Base-by-base conservation (phyloP, 345 rosid species). In the Arabidopsis suecica region DNA sequence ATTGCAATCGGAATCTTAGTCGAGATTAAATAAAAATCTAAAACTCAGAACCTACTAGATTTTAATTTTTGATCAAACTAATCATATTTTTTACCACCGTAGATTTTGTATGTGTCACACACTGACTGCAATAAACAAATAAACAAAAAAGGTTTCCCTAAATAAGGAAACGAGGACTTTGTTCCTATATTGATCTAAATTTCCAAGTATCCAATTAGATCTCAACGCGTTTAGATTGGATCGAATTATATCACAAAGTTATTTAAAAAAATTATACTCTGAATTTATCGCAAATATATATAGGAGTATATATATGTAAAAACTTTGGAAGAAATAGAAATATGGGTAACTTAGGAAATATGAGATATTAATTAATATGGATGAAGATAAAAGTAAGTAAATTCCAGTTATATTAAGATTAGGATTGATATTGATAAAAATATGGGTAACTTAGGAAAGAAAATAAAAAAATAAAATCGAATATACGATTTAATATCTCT, bases 371-470 rank as follows among this genome's bases (percentile, higher is more conserved):
- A 47, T 9, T 47, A n/a, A n/a, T 6, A 16, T 47, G 37, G 34
- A 23, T 65, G 47, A 55, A 44, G 71, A 57, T 58, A 74, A 57
- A 55, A 66, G 13, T 1, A 50, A 50, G 33, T 37, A 74, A 57
- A 47, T 36, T 36, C 48, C 51, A 65, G 36, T 60, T n/a, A 60
- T 33, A 18, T 48, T 16, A 37, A 1, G 36, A 66, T 30, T 48
- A 6, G 61, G 68, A 48, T 73, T 42, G 36, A 38, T 67, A 40
- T 38, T 59, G 42, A 59, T 49, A 5, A 55, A 51, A 22, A 73
- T 16, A 10, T 36, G 12, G 44, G 25, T 58, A 44, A 6, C 20
- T 9, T 40, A 44, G 38, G 28, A 55, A 33, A 48, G 1, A 5
- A 4, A 57, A 7, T 5, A 51, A 67, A 45, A 0, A 25, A 25